Percentiles rank a stretch among this genome's conserved stretches.
Conservation (phyloP, 441 rosid genomes). For the Euphorbia celastroides region DNA sequence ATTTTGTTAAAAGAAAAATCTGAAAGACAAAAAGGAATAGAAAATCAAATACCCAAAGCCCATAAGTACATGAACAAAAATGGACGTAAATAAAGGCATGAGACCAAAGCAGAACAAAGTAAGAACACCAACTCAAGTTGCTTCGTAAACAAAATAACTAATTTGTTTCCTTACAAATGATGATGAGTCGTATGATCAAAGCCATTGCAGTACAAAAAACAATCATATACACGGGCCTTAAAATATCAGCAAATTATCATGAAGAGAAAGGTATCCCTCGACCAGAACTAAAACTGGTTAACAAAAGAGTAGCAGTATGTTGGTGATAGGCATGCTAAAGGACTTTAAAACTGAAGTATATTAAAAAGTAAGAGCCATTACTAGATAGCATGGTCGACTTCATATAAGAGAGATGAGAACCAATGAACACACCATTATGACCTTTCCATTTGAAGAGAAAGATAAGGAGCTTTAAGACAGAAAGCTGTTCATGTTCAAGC, state of each 20-base stretch:
- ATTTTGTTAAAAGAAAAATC: conserved; percentile 31
- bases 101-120: background rate
- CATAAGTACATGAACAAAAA: conserved; percentile 5
- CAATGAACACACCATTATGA: conserved; percentile 47
- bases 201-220: background rate
- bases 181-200: background rate
- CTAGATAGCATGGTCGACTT: background rate
- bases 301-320: background rate
- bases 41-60: background rate
- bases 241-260: conserved; percentile 5
- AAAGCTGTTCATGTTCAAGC: conserved; percentile 80
- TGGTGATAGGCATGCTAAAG: conserved; percentile 2
- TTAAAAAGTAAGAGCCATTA: background rate
- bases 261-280: background rate
- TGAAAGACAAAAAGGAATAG: conserved; percentile 26
- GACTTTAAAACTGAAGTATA: background rate
- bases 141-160: background rate
- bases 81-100: background rate
- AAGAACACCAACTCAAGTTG: background rate
- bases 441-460: conserved; percentile 70
- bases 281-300: background rate
- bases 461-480: conserved; percentile 55
- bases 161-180: background rate
- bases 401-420: conserved; percentile 13
- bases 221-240: background rate